phyloP scores from a whole-genome alignment of 2,329 filamentous ascomycete genomes.

The Monosporascus sp. region DNA sequence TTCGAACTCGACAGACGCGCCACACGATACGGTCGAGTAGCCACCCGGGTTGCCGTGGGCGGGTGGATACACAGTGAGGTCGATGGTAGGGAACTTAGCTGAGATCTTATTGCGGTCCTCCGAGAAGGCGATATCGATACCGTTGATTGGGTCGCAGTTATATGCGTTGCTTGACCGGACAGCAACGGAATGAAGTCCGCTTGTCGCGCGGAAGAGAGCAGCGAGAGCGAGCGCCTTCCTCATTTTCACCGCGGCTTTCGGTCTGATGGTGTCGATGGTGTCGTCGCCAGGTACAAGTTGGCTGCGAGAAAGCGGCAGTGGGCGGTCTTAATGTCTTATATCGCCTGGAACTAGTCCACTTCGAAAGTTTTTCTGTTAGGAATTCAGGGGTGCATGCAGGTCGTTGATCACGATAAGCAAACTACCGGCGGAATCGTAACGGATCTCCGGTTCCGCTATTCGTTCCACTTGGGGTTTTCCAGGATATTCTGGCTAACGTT shows the following conservation, averaged over 20 bases:
- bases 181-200: slow-evolving; percentile 6
- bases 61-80: slow-evolving; percentile 1
- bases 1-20: slow-evolving; percentile 12
- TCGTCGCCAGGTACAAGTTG: too few species aligned
- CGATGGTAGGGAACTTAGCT: slow-evolving; percentile 9
- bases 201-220: background rate
- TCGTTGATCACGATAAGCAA: too few species aligned
- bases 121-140: slow-evolving; percentile 11
- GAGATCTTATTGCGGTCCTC: slow-evolving; percentile 7
- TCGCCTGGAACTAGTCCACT: too few species aligned
- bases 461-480: too few species aligned
- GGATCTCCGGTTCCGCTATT: too few species aligned
- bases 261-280: too few species aligned
- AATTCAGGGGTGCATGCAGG: too few species aligned
- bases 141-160: slow-evolving; percentile 10
- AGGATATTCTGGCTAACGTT: too few species aligned
- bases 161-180: slow-evolving; percentile 7
- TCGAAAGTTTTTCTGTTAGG: too few species aligned
- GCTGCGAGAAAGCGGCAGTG: too few species aligned
- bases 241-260: background rate
- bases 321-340: too few species aligned
- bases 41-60: slow-evolving; percentile 10
- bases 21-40: slow-evolving; percentile 8
- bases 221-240: background rate
- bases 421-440: too few species aligned